Evolutionary conservation across 768 basidiomycete genomes (phyloP).

Genomic region (Hortiboletus flavorubellus): DNA sequence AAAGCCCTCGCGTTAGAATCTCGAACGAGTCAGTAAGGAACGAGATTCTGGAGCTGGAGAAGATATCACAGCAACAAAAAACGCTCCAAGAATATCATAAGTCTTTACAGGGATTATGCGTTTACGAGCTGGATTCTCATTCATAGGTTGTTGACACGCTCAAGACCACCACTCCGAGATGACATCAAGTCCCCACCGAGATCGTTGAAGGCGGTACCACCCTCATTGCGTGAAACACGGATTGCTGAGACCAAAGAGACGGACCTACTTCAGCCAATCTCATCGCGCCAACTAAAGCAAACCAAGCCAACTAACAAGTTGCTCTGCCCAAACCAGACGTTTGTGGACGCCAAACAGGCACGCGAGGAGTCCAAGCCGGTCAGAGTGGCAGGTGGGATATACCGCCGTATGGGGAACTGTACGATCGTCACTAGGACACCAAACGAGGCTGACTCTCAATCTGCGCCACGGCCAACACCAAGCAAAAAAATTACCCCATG

Average conservation of each 20-base stretch:
- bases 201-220: slow-evolving; percentile 44
- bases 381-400: slow-evolving; percentile 68
- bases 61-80: slow-evolving; percentile 32
- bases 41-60: slow-evolving; percentile 55
- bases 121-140: slow-evolving; percentile 6
- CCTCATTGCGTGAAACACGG: background rate
- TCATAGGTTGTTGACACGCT: slow-evolving; percentile 4
- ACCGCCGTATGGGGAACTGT: slow-evolving; percentile 58
- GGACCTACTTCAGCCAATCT: slow-evolving; percentile 37
- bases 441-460: slow-evolving; percentile 3
- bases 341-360: slow-evolving; percentile 56
- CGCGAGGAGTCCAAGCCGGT: slow-evolving; percentile 45
- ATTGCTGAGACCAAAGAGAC: slow-evolving; percentile 9
- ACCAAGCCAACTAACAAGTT: slow-evolving; percentile 3
- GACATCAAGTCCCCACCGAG: slow-evolving; percentile 61
- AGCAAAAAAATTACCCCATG: background rate
- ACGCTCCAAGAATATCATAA: slow-evolving; percentile 32
- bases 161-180: slow-evolving; percentile 30
- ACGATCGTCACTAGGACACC: slow-evolving; percentile 48
- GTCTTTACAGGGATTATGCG: slow-evolving; percentile 5
- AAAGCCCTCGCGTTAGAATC: slow-evolving; percentile 61
- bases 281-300: slow-evolving; percentile 33
- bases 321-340: slow-evolving; percentile 34
- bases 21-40: slow-evolving; percentile 57
- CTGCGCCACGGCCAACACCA: background rate